phyloP scores from a whole-genome alignment of 2,329 filamentous ascomycete species.

The Uncinocarpus reesii region DNA sequence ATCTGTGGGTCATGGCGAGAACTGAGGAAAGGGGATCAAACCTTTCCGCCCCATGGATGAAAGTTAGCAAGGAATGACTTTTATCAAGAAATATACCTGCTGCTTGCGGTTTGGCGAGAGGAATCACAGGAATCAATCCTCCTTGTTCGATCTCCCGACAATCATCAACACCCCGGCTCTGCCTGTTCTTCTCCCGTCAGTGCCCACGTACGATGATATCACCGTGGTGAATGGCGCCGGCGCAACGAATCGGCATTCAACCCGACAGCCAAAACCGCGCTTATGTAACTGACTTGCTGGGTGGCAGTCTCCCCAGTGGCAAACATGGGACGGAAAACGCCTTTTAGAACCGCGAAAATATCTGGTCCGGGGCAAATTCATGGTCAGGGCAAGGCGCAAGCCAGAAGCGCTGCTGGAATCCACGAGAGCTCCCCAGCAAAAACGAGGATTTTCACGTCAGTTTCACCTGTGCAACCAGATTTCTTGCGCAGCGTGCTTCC shows the following conservation, averaged over 20 bases:
- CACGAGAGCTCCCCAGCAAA: neutral
- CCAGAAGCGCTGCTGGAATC: neutral
- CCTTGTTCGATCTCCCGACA: too few relatives aligned
- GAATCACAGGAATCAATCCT: too few relatives aligned
- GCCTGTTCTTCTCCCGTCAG: too few relatives aligned
- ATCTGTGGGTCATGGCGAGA: too few relatives aligned
- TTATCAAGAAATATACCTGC: too few relatives aligned
- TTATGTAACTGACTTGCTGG: neutral
- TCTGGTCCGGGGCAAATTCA: neutral
- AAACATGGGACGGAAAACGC: neutral
- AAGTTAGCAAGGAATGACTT: too few relatives aligned
- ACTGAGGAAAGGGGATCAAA: too few relatives aligned
- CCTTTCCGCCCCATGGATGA: too few relatives aligned
- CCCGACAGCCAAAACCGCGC: neutral
- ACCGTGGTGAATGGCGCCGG: neutral
- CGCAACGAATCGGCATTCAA: neutral
- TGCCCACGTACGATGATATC: neutral
- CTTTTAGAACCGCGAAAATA: neutral
- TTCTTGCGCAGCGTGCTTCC: constrained; percentile 5
- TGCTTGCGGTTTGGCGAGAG: too few relatives aligned
- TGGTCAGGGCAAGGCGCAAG: neutral
- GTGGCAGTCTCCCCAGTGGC: neutral
- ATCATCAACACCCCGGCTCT: too few relatives aligned
- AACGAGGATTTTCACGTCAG: neutral
- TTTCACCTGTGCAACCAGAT: constrained; percentile 9